Conservation (phyloP, 495 filamentous ascomycete genomes). For the Sporormia fimetaria region DNA sequence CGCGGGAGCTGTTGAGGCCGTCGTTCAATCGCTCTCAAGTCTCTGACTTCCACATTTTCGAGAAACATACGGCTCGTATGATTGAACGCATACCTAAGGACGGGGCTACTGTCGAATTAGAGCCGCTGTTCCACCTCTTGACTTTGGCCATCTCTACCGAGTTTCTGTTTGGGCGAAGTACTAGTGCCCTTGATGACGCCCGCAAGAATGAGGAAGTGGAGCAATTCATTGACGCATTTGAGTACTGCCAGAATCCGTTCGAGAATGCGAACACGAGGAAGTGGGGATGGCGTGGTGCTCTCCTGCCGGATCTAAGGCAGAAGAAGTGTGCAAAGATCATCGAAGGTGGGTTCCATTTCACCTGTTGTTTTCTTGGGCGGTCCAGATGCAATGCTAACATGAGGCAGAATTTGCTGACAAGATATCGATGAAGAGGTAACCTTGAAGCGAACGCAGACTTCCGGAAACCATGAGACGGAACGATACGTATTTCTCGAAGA, state of each 20-base stretch:
- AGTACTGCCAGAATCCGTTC: constrained; percentile 18
- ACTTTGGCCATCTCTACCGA: constrained; percentile 61
- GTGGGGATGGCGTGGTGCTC: not conserved
- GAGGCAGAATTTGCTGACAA: constrained; percentile 31
- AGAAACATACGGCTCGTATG: constrained; percentile 46
- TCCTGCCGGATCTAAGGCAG: constrained; percentile 4
- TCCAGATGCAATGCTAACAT: not conserved
- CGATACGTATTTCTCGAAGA: constrained; percentile 33
- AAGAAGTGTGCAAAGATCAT: constrained; percentile 29
- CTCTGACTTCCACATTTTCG: constrained; percentile 43
- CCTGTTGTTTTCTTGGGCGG: not conserved
- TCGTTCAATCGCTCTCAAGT: constrained; percentile 51
- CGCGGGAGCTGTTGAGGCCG: constrained; percentile 49
- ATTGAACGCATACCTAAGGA: constrained; percentile 38
- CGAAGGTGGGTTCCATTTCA: constrained; percentile 15
- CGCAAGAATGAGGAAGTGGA: constrained; percentile 16
- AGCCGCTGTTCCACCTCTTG: constrained; percentile 49
- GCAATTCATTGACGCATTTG: constrained; percentile 21
- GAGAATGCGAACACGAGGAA: constrained; percentile 15
- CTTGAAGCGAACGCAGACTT: constrained; percentile 3
- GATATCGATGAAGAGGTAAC: constrained; percentile 17
- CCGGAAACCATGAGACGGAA: not conserved
- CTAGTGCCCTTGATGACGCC: constrained; percentile 29
- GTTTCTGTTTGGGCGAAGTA: constrained; percentile 56
- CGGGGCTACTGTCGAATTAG: constrained; percentile 47